Evolutionary conservation across 805 yeast species (phyloP).

Genomic region (Kuraishia floccosa): DNA sequence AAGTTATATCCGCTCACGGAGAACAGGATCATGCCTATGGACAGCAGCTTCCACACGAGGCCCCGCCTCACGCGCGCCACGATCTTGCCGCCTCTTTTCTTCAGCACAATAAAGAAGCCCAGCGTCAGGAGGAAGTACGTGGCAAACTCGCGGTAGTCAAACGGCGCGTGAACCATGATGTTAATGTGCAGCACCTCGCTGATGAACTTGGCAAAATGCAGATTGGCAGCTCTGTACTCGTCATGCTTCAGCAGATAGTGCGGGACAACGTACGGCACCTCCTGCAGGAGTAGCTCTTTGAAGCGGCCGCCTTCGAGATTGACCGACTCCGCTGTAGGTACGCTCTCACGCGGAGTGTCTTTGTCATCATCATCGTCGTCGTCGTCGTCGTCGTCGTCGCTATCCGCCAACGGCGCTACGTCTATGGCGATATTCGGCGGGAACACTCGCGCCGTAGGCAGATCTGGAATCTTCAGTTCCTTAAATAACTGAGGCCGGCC

Average conservation of each 20-base stretch:
- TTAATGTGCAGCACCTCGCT: constrained; percentile 30
- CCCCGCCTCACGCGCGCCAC: constrained; percentile 7
- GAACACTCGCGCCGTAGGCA: too few species aligned
- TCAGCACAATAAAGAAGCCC: constrained; percentile 29
- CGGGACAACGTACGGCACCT: too few species aligned
- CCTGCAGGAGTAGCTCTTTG: too few species aligned
- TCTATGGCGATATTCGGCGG: too few species aligned
- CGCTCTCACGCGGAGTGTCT: too few species aligned
- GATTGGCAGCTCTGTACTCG: constrained; percentile 21
- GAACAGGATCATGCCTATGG: constrained; percentile 24
- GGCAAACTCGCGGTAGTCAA: constrained; percentile 28
- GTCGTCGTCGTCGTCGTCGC: too few species aligned
- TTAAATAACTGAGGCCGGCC: too few species aligned
- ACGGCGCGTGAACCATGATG: constrained; percentile 29
- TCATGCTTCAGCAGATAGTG: constrained; percentile 6
- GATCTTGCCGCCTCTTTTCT: constrained; percentile 29
- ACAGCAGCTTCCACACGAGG: constrained; percentile 3
- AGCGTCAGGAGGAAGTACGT: constrained; percentile 35
- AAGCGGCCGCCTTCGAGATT: too few species aligned
- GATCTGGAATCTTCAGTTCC: too few species aligned
- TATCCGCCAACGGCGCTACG: too few species aligned
- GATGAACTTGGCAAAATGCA: constrained; percentile 43
- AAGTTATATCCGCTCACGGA: constrained; percentile 57
- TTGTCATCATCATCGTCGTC: too few species aligned
- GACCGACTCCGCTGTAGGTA: too few species aligned